phyloP scores from a whole-genome alignment of 2,329 filamentous ascomycete species.

The Penicillium sp. region DNA sequence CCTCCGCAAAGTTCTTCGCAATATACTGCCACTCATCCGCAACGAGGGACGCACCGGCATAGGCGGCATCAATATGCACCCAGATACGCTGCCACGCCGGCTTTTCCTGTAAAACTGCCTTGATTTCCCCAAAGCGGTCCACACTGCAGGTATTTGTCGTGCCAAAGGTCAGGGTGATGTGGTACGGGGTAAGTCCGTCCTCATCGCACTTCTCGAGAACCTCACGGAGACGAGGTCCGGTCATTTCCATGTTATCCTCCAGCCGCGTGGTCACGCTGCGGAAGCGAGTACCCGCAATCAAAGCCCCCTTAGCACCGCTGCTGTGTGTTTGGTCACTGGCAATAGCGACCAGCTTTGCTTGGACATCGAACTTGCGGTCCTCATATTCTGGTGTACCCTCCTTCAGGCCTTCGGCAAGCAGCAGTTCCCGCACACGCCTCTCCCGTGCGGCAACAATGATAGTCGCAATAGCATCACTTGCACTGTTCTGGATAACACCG shows the following conservation, averaged over 20 bases:
- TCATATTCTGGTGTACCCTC: constrained; percentile 52
- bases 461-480: constrained; percentile 77
- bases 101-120: constrained; percentile 42
- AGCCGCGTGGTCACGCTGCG: constrained; percentile 56
- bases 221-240: constrained; percentile 51
- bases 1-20: constrained; percentile 47
- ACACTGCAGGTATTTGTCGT: constrained; percentile 82
- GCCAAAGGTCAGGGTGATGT: constrained; percentile 71
- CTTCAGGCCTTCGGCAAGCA: constrained; percentile 42
- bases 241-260: constrained; percentile 61
- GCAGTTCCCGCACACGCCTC: constrained; percentile 58
- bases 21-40: constrained; percentile 71
- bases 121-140: constrained; percentile 68
- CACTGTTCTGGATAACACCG: constrained; percentile 88
- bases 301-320: constrained; percentile 75
- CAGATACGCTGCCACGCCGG: constrained; percentile 55
- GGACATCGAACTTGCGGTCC: constrained; percentile 58
- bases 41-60: constrained; percentile 76
- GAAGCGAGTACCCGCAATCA: constrained; percentile 77
- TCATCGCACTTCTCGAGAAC: constrained; percentile 58
- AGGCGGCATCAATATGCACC: constrained; percentile 91
- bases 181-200: constrained; percentile 73
- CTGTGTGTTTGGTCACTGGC: constrained; percentile 73
- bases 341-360: constrained; percentile 67
- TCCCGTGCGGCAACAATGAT: constrained; percentile 82